These are phyloP conservation scores for Cladosporium sp. DNA, from an alignment of 2,329 filamentous ascomycete species.

Conservation along the genomic window DNA sequence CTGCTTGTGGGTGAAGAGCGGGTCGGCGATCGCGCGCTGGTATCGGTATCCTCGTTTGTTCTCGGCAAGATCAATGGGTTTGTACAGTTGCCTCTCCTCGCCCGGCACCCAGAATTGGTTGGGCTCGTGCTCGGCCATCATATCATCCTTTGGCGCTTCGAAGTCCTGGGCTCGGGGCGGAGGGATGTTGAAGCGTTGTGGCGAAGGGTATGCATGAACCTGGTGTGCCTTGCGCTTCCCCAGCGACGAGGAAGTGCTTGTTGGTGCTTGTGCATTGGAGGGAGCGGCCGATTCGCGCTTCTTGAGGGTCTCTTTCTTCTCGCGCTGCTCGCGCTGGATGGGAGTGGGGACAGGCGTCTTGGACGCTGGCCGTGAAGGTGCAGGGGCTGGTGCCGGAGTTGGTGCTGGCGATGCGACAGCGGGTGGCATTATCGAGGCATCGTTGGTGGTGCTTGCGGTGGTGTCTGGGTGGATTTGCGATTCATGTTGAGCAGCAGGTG, in stretches of 20 bases:
- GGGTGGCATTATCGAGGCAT: background rate
- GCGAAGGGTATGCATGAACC: slow-evolving; percentile 42
- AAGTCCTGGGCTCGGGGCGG: slow-evolving; percentile 51
- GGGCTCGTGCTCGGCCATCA: slow-evolving; percentile 50
- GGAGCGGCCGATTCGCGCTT: slow-evolving; percentile 50
- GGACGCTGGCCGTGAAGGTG: slow-evolving; percentile 42
- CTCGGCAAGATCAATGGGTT: slow-evolving; percentile 56
- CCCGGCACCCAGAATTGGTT: slow-evolving; percentile 45
- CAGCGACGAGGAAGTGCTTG: slow-evolving; percentile 35
- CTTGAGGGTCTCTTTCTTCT: slow-evolving; percentile 53
- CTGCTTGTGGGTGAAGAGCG: slow-evolving; percentile 78
- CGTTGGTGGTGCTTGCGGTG: background rate
- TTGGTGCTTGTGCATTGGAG: slow-evolving; percentile 37
- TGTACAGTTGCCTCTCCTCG: slow-evolving; percentile 46
- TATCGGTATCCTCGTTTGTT: slow-evolving; percentile 79
- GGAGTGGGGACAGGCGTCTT: slow-evolving; percentile 41
- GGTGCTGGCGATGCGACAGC: slow-evolving; percentile 12
- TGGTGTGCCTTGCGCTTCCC: slow-evolving; percentile 41
- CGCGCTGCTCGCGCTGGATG: slow-evolving; percentile 51
- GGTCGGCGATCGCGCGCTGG: slow-evolving; percentile 85
- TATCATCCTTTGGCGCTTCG: slow-evolving; percentile 49
- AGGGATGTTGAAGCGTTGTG: slow-evolving; percentile 53
- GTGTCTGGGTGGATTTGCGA: background rate
- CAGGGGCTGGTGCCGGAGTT: background rate
- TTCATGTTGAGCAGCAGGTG: background rate